Base-by-base conservation (phyloP, 805 yeast genomes). In the Wickerhamomyces queroliae region DNA sequence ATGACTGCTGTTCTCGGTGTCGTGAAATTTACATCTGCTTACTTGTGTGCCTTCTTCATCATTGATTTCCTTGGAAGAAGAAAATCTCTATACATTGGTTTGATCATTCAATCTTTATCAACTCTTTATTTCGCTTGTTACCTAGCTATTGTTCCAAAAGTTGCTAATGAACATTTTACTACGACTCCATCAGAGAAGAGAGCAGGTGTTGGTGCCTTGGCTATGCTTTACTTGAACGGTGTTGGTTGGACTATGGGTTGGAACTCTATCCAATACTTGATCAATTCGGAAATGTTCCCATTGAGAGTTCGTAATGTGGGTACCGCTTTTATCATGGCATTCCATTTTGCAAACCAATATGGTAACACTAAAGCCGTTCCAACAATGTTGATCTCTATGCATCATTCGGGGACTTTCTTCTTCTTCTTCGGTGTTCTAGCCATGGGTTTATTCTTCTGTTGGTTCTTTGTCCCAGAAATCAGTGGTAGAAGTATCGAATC, bases 211-310 rank as follows among this genome's bases (percentile, higher is more conserved):
- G 75, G 63, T 36, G 80, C 80, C 8, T 54, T 76, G 48, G 77
- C 78, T 2, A 66, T 74, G 36, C 49, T 76, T 22, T 75, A 61
- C 47, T 48, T 75, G 27, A 62, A 67, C 25, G 81, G 81, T 48
- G 62, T 66, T 20, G 80, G 79, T 29, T 76, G 81, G 82, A 70
- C 77, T 22, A 53, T 76, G 56, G 81, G 81, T 28, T 76, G 74
- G 69, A 76, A 76, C 56, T 62, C 76, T 1, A 61, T 74, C 35
- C 80, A 76, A 52, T 76, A 75, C 50, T 61, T 76, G 46, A 57
- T 76, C 47, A 74, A 74, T 42, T 66, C 80, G 4, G 82, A 76
- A 50, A 64, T 76, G 39, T 67, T 75, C 51, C 81, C 81, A 17
- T 56, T 75, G 49, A 63, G 69, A 41, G 62, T 70, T 28, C 64